phyloP scores from a whole-genome alignment of 2,329 filamentous ascomycete species.

The Aphanocladium album region DNA sequence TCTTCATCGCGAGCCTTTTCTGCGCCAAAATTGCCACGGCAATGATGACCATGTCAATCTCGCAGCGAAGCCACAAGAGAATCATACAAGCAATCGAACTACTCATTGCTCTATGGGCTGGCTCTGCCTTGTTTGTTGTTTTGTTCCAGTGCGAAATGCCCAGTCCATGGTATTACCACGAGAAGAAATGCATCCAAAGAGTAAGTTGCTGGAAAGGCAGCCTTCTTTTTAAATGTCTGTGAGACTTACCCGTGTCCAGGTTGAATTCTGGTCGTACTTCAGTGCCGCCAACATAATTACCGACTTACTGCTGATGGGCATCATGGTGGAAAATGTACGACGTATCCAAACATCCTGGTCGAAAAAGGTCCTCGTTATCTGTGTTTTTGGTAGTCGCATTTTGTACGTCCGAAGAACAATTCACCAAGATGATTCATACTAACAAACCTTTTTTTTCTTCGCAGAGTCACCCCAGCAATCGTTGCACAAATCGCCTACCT shows the following conservation, averaged over 20 bases:
- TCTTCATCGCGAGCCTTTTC: constrained; percentile 22
- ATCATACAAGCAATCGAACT: constrained; percentile 18
- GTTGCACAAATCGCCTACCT: neutral
- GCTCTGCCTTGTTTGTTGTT: constrained; percentile 21
- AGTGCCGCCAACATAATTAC: constrained; percentile 6
- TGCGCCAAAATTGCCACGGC: constrained; percentile 24
- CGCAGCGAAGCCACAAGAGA: constrained; percentile 19
- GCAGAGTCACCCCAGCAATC: constrained; percentile 23
- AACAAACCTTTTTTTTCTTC: neutral
- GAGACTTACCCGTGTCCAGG: neutral
- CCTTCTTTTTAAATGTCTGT: too few species aligned
- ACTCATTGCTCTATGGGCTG: constrained; percentile 21
- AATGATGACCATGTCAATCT: constrained; percentile 23
- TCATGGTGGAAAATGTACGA: constrained; percentile 23
- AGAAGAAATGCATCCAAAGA: constrained; percentile 16
- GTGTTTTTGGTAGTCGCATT: constrained; percentile 27
- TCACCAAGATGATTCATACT: neutral
- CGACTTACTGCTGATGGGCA: neutral
- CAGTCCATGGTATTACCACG: constrained; percentile 23
- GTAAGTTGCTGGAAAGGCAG: constrained; percentile 3
- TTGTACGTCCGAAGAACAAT: constrained; percentile 19
- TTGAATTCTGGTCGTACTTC: constrained; percentile 12
- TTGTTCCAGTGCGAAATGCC: constrained; percentile 24
- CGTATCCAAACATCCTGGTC: constrained; percentile 24
- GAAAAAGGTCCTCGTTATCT: constrained; percentile 25